A percentile compares a stretch with the other conserved stretches of the same genome.
Conservation (phyloP, 805 yeast genomes). For the Candida yuanshanica region DNA sequence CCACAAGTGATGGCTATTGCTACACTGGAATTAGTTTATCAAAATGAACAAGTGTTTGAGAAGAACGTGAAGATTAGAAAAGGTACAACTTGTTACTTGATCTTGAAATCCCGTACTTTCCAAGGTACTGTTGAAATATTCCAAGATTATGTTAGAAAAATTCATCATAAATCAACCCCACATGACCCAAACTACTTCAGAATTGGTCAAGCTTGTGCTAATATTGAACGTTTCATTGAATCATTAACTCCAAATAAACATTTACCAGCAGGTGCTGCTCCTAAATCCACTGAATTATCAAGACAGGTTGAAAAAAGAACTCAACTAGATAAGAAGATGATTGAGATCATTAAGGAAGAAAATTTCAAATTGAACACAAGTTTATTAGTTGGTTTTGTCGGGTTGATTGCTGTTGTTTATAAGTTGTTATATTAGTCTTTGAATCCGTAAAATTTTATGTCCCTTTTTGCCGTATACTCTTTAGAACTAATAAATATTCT, state of each 20-base stretch:
- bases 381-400: constrained; percentile 8
- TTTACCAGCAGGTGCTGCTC: constrained; percentile 48
- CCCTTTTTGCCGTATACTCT: no score
- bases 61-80: constrained; percentile 81
- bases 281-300: constrained; percentile 31
- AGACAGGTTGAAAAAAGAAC: constrained; percentile 39
- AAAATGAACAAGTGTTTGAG: constrained; percentile 68
- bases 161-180: constrained; percentile 75
- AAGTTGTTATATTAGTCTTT: no score
- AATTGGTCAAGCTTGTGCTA: constrained; percentile 80
- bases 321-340: constrained; percentile 32
- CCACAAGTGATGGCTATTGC: constrained; percentile 99
- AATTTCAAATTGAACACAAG: constrained; percentile 18
- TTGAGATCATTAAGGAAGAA: constrained; percentile 20
- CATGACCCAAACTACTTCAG: constrained; percentile 81
- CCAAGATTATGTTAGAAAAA: constrained; percentile 62
- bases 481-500: no score
- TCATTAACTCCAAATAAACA: constrained; percentile 55
- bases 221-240: constrained; percentile 85
- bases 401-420: constrained; percentile 3
- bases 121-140: constrained; percentile 74
- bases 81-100: constrained; percentile 76
- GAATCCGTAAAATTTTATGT: no score
- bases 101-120: constrained; percentile 67
- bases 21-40: constrained; percentile 78